Conservation (phyloP, 768 basidiomycete genomes). For the Termitomyces sp. region DNA sequence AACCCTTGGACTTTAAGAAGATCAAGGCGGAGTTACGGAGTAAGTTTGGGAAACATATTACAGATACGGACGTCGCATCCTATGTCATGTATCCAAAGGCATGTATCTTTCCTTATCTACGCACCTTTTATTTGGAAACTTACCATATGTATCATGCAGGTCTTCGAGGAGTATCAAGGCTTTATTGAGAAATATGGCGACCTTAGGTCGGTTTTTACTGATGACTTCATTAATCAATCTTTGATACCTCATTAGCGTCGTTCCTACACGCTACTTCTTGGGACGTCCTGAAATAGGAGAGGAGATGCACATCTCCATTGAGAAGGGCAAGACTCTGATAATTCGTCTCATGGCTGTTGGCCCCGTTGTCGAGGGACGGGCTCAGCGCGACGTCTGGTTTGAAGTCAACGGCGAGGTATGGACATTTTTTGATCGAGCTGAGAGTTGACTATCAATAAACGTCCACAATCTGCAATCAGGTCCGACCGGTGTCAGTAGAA, state of each 20-base stretch:
- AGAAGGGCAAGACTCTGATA: slow-evolving; percentile 95
- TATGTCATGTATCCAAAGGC: slow-evolving; percentile 99
- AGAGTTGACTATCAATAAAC: slow-evolving; percentile 6
- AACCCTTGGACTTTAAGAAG: slow-evolving; percentile 91
- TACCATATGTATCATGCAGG: slow-evolving; percentile 35
- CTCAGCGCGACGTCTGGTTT: slow-evolving; percentile 96
- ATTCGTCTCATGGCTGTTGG: slow-evolving; percentile 95
- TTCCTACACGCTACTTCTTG: slow-evolving; percentile 97
- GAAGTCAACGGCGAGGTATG: slow-evolving; percentile 93
- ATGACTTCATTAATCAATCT: slow-evolving; percentile 8
- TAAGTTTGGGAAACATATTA: slow-evolving; percentile 94
- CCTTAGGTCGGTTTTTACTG: slow-evolving; percentile 56
- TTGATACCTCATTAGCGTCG: slow-evolving; percentile 49
- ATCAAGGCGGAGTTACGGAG: slow-evolving; percentile 89
- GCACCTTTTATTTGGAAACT: neutral
- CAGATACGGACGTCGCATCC: slow-evolving; percentile 87
- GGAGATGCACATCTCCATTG: slow-evolving; percentile 96
- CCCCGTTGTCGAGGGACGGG: slow-evolving; percentile 85
- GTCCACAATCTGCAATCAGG: slow-evolving; percentile 37
- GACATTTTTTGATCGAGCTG: slow-evolving; percentile 1
- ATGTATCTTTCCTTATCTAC: slow-evolving; percentile 9
- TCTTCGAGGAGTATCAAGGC: slow-evolving; percentile 94
- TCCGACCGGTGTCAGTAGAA: slow-evolving; percentile 92
- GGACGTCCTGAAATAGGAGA: slow-evolving; percentile 88
- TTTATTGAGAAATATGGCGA: slow-evolving; percentile 97